These are phyloP conservation scores for Zalaria obscura DNA, from an alignment of 2,329 filamentous ascomycete species.

Conservation along the genomic window DNA sequence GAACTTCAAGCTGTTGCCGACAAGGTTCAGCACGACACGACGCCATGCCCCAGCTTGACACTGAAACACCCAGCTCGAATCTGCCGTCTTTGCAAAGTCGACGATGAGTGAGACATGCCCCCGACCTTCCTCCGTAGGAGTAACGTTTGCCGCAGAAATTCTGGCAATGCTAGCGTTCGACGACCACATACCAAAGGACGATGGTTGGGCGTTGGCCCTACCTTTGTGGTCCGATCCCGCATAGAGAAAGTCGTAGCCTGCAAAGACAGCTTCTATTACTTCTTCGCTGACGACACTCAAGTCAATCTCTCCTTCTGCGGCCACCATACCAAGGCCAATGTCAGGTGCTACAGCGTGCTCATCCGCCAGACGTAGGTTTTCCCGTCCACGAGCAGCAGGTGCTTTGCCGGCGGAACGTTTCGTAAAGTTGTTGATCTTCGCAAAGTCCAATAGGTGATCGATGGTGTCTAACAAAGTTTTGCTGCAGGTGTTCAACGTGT, in stretches of 20 bases:
- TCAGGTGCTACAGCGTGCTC: constrained; percentile 2
- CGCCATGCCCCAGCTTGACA: constrained; percentile 30
- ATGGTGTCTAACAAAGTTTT: constrained; percentile 21
- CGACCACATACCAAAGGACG: background rate
- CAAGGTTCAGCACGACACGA: constrained; percentile 32
- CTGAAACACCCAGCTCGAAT: constrained; percentile 24
- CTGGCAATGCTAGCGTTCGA: background rate
- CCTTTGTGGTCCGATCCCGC: background rate
- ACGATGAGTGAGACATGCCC: constrained; percentile 1
- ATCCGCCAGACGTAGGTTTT: too few species aligned
- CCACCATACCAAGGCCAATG: constrained; percentile 1
- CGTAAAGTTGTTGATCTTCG: constrained; percentile 23
- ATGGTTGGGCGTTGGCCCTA: background rate
- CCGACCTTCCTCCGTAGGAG: background rate
- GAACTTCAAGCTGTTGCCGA: constrained; percentile 34
- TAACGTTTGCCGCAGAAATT: background rate
- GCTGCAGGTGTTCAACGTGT: constrained; percentile 24
- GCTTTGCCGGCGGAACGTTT: constrained; percentile 10
- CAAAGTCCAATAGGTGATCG: constrained; percentile 22
- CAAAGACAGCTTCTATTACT: constrained; percentile 4
- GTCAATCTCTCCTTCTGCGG: constrained; percentile 1
- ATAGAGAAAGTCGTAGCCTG: constrained; percentile 30
- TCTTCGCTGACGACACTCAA: constrained; percentile 4
- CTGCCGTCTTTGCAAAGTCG: constrained; percentile 1
- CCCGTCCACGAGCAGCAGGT: constrained; percentile 6